Percentiles rank a stretch among this genome's conserved stretches.
Evolutionary conservation across 106 monocot species (phyloP).

Genomic region (Narthecium ossifragum): DNA sequence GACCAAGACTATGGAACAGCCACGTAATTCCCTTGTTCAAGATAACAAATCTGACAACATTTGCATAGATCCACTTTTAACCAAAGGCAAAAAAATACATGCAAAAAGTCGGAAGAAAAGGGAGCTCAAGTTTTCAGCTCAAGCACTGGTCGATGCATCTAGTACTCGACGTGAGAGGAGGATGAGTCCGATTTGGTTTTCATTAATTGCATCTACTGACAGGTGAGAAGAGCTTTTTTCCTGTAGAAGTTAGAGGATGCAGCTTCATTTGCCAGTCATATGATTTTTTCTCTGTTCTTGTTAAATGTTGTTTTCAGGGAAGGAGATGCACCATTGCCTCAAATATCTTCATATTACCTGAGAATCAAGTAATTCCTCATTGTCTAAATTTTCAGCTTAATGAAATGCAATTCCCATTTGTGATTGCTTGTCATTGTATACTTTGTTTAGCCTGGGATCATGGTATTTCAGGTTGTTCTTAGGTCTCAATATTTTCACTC

Average conservation of each 20-base stretch:
- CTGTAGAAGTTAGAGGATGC: background rate
- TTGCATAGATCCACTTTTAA: background rate
- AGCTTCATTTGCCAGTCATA: background rate
- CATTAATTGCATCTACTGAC: constrained; percentile 35
- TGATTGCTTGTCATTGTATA: no score
- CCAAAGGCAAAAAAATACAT: constrained; percentile 28
- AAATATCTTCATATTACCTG: constrained; percentile 43
- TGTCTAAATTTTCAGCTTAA: background rate
- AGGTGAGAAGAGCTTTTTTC: constrained; percentile 22
- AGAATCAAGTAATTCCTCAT: constrained; percentile 54
- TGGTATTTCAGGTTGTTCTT: background rate
- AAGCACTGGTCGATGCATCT: constrained; percentile 46
- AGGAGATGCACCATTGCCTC: constrained; percentile 32
- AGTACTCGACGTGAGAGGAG: constrained; percentile 32
- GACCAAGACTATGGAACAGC: constrained; percentile 18
- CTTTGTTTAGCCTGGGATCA: background rate
- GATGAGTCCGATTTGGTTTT: constrained; percentile 49
- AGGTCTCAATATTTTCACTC: background rate
- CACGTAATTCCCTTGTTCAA: constrained; percentile 21
- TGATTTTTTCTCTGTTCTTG: background rate
- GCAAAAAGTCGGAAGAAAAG: constrained; percentile 25
- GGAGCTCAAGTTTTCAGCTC: constrained; percentile 27
- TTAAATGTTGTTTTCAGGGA: constrained; percentile 23
- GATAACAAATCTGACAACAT: constrained; percentile 21
- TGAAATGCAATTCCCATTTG: background rate